phyloP scores from a whole-genome alignment of 2,329 filamentous ascomycete species.

The Thielaviopsis punctulata region DNA sequence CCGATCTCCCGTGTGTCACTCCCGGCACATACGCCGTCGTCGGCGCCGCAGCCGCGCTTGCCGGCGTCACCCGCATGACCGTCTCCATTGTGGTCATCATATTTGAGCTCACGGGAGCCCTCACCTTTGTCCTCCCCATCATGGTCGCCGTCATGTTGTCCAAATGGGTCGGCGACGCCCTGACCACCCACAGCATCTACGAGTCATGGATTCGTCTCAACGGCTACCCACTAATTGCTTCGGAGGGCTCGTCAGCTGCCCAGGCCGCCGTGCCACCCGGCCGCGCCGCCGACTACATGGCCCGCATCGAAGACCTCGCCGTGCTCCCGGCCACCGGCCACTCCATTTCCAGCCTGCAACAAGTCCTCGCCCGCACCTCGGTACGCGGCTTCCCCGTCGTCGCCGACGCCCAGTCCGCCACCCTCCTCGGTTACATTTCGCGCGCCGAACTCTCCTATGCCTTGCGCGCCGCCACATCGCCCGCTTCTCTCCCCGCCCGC shows the following conservation, averaged over 20 bases:
- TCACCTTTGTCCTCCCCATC: conserved; percentile 92
- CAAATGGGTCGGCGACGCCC: conserved; percentile 95
- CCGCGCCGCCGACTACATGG: conserved; percentile 79
- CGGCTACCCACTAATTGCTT: conserved; percentile 88
- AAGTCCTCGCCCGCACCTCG: conserved; percentile 53
- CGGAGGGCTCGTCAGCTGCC: conserved; percentile 56
- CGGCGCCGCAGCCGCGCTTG: conserved; percentile 83
- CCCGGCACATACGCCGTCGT: conserved; percentile 95
- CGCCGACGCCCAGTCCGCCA: conserved; percentile 54
- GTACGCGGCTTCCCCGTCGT: conserved; percentile 90
- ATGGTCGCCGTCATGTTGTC: conserved; percentile 98
- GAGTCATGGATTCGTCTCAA: conserved; percentile 96
- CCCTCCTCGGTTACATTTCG: conserved; percentile 84
- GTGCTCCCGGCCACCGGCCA: conserved; percentile 77
- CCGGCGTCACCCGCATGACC: conserved; percentile 87
- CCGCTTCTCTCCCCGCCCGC: conserved; percentile 28
- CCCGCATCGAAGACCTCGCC: conserved; percentile 73
- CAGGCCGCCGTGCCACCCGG: conserved; percentile 63
- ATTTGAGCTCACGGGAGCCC: conserved; percentile 92
- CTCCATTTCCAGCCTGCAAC: conserved; percentile 59
- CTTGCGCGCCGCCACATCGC: conserved; percentile 42
- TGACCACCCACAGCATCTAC: conserved; percentile 86
- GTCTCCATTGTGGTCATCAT: conserved; percentile 98
- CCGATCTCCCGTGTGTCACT: conserved; percentile 74
- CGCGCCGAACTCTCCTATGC: conserved; percentile 78